Base-by-base conservation (phyloP, 1,139 yeast species). In the Hemisphaericaspora subhashii region DNA sequence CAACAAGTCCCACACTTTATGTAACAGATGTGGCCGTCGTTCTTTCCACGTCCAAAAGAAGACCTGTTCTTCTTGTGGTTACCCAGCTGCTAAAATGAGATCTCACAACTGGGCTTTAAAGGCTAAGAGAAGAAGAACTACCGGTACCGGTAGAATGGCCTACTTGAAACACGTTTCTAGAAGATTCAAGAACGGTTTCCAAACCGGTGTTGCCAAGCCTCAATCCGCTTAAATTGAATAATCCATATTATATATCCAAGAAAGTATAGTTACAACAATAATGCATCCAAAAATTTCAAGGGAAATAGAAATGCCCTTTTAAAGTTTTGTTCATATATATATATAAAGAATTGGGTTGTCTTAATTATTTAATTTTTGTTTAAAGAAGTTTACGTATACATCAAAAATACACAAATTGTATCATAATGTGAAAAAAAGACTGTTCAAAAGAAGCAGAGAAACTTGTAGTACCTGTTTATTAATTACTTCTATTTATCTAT, bases 101-200 rank as follows among this genome's bases (percentile, higher is more conserved):
- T 80, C 87, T 66, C 86, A 79, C 95, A 92, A 92, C 96, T 92
- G 99, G 99, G 96, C 94, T 71, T 76, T 77, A 58, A 92, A 92
- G 86, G 96, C 98, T 68, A 88, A 90, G 86, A 88, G 98, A 88
- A 89, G 99, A 87, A 86, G 87, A 78, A 92, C 99, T 63, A 90
- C 98, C 61, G 99, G 99, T 81, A 84, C 98, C 72, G 99, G 99
- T 76, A 95, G 99, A 81, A 89, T 89, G 95, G 80, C 92, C 74
- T 82, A 92, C 88, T 83, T 94, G 76, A 92, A 90, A 83, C 85
- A 83, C 77, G 96, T 92, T 63, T 75, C 94, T 62, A 88, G 97
- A 83, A 87, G 90, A 81, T 92, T 90, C 86, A 88, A 89, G 86
- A 90, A 92, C 83, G 95, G 92, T 71, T 92, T 92, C 96, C 97